Evolutionary conservation across 176 grass and related monocot species (phyloP).

Genomic region (Oropetium thomaeum): DNA sequence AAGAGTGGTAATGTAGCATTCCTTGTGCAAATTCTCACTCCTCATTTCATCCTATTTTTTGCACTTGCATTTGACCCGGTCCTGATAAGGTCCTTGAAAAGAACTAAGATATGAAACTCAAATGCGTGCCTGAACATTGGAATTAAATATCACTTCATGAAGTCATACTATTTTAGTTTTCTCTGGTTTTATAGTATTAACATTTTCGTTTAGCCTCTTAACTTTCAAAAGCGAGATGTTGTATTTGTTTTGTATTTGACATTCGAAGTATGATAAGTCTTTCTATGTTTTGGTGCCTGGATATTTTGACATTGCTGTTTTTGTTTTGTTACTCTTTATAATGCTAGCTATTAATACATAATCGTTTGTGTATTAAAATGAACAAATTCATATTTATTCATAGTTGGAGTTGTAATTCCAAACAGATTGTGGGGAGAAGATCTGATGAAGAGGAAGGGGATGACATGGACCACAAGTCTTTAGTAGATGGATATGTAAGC

Average conservation of each 20-base stretch:
- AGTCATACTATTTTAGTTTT: slow-evolving; percentile 15
- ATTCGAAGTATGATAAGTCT: not conserved
- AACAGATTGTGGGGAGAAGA: slow-evolving; percentile 43
- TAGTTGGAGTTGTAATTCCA: slow-evolving; percentile 19
- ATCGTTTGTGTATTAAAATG: slow-evolving; percentile 10
- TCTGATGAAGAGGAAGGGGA: slow-evolving; percentile 53
- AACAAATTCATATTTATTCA: slow-evolving; percentile 1
- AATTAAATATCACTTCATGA: not conserved
- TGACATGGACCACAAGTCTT: slow-evolving; percentile 58
- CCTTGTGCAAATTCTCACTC: not conserved
- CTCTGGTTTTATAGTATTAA: not conserved
- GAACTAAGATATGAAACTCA: slow-evolving; percentile 17
- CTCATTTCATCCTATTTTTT: not conserved
- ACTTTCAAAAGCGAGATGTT: not conserved
- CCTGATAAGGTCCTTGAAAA: not conserved
- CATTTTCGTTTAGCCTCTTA: not conserved
- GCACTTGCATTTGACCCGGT: slow-evolving; percentile 14
- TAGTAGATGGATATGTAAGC: slow-evolving; percentile 90
- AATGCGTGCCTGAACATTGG: not conserved
- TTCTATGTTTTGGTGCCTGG: not conserved
- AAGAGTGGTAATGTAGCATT: slow-evolving; percentile 67
- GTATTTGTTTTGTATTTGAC: not conserved
- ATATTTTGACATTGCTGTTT: not conserved
- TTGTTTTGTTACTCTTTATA: slow-evolving; percentile 4
- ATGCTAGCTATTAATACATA: slow-evolving; percentile 12